Evolutionary conservation across 352 stramenopile genomes (phyloP), one percentile per base, ranked within the genome.

Genomic region (Pseudoperonospora humuli): DNA sequence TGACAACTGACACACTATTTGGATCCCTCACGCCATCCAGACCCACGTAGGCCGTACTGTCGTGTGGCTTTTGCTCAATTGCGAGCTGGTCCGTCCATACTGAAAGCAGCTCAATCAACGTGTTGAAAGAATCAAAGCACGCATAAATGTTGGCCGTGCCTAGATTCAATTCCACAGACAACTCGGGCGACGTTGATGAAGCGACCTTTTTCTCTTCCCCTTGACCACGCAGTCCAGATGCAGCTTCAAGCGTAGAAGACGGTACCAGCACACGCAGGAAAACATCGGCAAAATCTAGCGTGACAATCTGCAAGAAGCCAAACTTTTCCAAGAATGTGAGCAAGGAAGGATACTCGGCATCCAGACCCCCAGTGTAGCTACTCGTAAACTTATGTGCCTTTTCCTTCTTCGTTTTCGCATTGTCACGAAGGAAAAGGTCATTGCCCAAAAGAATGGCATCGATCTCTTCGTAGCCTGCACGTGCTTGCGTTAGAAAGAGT

Each of bases 81-180:
- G 67, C 72, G 15, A 92, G 48, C 33, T 92, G 72, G 14, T 91
- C 78, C 3, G 62, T 69, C 77, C 75, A 91, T 13, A 57, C 73
- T 7, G 64, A 80, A 3, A 84, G 43, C 10, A 92, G 42, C 45
- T 91, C 75, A 14, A 90, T 67, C 28, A 94, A 57, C 6, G 78
- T 90, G 49, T 87, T 88, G 56, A 91, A 94, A 21, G 82, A 94
- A 60, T 94, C 82, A 54, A 91, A 94, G 24, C 82, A 94, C 11
- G 78, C 78, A 48, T 94, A 92, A 52, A 94, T 83, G 61, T 91
- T 90, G 7, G 80, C 75, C 11, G 80, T 92, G 5, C 82, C 82
- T 15, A 94, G 39, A 33, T 72, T 92, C 32, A 94, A 50, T 45
- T 94, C 82, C 33, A 91, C 63, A 2, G 79, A 84, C 29, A 94